Base-by-base conservation (phyloP, 108 stramenopile species). In the Cyclotella kingstonii region DNA sequence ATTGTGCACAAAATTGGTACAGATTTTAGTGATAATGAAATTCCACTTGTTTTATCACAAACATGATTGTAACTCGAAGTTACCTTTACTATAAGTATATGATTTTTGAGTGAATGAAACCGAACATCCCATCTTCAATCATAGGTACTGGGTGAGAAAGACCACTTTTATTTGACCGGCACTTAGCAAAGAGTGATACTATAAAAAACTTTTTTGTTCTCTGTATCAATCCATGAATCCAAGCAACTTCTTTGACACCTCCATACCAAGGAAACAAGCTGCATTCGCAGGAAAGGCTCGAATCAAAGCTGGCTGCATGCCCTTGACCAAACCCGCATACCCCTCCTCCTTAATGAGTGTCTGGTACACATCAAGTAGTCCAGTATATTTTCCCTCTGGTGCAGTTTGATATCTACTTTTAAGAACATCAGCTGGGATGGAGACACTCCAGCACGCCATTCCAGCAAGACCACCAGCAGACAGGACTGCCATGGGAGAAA, bases 251-350 rank as follows among this genome's bases (percentile, higher is more conserved):
- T 73, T 75, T 23, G 81, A 73, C 21, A 95, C 55, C 70, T 95
- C 95, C 55, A 92, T 84, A 19, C 95, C 95, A 40, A 85, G 70
- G 59, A 96, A 87, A 54, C 95, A 96, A 0, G 93, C 91, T 5
- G 95, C 95, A 74, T 96, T 96, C 14, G 95, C 95, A 10, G 93
- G 93, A 68, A 96, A 96, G 9, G 95, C 95, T 30, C 93, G 76
- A n/a, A 91, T 73, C 74, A 96, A 70, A 14, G 91, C 91, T 5
- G 95, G 93, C 15, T 69, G 68, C 21, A 91, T 45, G n/a, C 95
- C 95, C 44, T 70, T 76, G 68, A 86, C 94, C 22, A 96, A 72
- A n/a, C 89, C 85, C 8, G 46, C 73, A 7, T 75, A 68, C 12
- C 95, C 95, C 60, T 96, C 95, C 19, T 88, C 64, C 55, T 78